A percentile compares a stretch with the other conserved stretches of the same genome.
These are phyloP conservation scores for Mycena latifolia DNA, from an alignment of 768 basidiomycete species.

Conservation along the genomic window DNA sequence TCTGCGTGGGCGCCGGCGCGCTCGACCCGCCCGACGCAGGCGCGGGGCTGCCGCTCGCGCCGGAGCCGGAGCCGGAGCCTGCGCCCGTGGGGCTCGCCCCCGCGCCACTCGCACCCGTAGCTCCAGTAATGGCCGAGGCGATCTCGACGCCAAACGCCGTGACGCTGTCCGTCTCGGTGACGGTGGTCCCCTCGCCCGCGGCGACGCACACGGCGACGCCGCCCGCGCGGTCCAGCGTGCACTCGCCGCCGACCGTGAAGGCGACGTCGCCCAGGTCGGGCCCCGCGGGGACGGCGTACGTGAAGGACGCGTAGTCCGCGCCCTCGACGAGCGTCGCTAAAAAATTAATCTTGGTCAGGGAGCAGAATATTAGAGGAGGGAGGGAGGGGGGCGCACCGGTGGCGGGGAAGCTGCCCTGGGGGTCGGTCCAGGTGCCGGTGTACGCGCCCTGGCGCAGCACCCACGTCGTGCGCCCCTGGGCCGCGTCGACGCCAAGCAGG, in stretches of 20 bases:
- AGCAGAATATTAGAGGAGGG: background rate
- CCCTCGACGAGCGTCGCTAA: conserved; percentile 62
- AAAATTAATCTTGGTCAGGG: no score
- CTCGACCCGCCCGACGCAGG: no score
- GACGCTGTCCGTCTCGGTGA: conserved; percentile 39
- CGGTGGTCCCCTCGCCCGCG: conserved; percentile 20
- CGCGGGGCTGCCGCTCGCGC: no score
- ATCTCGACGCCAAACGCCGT: conserved; percentile 34
- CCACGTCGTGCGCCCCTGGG: conserved; percentile 30
- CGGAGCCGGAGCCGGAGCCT: no score
- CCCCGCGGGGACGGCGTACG: conserved; percentile 42
- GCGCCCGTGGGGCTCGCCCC: no score
- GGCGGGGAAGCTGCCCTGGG: conserved; percentile 33
- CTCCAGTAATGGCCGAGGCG: no score
- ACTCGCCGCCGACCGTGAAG: conserved; percentile 39
- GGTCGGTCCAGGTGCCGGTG: conserved; percentile 33
- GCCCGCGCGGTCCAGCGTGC: conserved; percentile 40
- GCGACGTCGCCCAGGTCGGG: conserved; percentile 1
- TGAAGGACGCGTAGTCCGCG: conserved; percentile 52
- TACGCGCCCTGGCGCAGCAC: conserved; percentile 29
- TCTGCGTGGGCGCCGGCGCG: no score
- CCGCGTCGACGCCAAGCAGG: conserved; percentile 28
- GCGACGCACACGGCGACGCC: conserved; percentile 41
- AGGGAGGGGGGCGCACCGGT: conserved; percentile 26
- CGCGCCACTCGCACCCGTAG: no score